A percentile compares a stretch with the other conserved stretches of the same genome.
phyloP scores from a whole-genome alignment of 805 yeast species.

The Candida awuae region DNA sequence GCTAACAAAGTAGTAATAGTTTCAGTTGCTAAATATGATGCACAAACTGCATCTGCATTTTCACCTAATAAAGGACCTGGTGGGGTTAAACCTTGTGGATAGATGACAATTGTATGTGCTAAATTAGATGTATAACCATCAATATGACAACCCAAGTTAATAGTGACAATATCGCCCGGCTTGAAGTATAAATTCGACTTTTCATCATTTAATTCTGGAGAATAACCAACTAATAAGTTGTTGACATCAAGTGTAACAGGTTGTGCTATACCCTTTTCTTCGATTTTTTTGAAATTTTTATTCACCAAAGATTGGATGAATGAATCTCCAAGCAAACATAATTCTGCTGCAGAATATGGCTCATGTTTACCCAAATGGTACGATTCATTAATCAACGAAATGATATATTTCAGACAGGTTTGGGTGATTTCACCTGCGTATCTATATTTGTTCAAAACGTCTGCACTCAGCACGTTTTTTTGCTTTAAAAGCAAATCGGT shows the following conservation, averaged over 20 bases:
- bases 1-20: constrained; percentile 74
- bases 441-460: constrained; percentile 73
- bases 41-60: constrained; percentile 84
- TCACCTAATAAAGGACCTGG: constrained; percentile 76
- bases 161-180: constrained; percentile 80
- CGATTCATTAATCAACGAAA: constrained; percentile 59
- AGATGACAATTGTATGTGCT: constrained; percentile 81
- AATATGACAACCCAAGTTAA: constrained; percentile 81
- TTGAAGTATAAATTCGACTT: constrained; percentile 37
- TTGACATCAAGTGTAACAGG: constrained; percentile 89
- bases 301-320: constrained; percentile 54
- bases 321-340: constrained; percentile 78
- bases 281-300: constrained; percentile 53
- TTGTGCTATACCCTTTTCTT: constrained; percentile 85
- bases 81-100: constrained; percentile 56
- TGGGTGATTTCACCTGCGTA: constrained; percentile 85
- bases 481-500: constrained; percentile 64
- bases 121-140: constrained; percentile 90
- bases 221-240: constrained; percentile 66
- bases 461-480: constrained; percentile 56
- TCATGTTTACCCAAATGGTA: constrained; percentile 52
- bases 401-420: constrained; percentile 63
- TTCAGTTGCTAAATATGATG: constrained; percentile 83
- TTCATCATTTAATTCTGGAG: constrained; percentile 81
- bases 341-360: constrained; percentile 51